Percentiles rank a stretch among this genome's conserved stretches.
These are phyloP conservation scores for Aspergillus sp. DNA, from an alignment of 2,329 filamentous ascomycete genomes.

Conservation along the genomic window DNA sequence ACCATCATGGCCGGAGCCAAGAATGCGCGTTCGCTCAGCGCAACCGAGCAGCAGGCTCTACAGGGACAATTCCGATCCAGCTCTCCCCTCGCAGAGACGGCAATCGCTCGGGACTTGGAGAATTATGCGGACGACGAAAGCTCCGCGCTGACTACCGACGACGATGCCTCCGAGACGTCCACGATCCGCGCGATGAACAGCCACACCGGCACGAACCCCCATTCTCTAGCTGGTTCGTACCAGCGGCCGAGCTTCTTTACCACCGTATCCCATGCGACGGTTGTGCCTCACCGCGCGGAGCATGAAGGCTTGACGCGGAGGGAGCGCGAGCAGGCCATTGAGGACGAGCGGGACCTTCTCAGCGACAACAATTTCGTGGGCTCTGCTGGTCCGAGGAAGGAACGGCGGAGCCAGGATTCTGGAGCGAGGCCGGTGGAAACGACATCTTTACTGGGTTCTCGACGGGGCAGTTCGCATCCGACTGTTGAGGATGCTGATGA, in stretches of 20 bases:
- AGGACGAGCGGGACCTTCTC: conserved; percentile 59
- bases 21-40: conserved; percentile 25
- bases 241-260: conserved; percentile 75
- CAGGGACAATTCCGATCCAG: conserved; percentile 53
- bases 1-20: conserved; percentile 30
- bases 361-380: conserved; percentile 60
- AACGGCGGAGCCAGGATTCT: conserved; percentile 11
- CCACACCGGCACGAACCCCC: conserved; percentile 35
- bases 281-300: conserved; percentile 55
- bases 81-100: conserved; percentile 66
- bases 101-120: conserved; percentile 66
- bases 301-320: conserved; percentile 50
- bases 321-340: conserved; percentile 54
- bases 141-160: conserved; percentile 34
- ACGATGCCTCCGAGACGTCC: conserved; percentile 40
- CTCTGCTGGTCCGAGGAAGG: not conserved
- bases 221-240: conserved; percentile 65
- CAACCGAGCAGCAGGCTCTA: conserved; percentile 29
- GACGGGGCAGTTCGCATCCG: conserved; percentile 46
- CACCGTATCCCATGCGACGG: conserved; percentile 67
- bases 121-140: conserved; percentile 60
- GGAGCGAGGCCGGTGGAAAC: conserved; percentile 39
- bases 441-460: conserved; percentile 48
- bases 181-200: conserved; percentile 43
- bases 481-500: conserved; percentile 54